Evolutionary conservation across 495 filamentous ascomycete genomes (phyloP).

Genomic region (Aspergillus steynii): DNA sequence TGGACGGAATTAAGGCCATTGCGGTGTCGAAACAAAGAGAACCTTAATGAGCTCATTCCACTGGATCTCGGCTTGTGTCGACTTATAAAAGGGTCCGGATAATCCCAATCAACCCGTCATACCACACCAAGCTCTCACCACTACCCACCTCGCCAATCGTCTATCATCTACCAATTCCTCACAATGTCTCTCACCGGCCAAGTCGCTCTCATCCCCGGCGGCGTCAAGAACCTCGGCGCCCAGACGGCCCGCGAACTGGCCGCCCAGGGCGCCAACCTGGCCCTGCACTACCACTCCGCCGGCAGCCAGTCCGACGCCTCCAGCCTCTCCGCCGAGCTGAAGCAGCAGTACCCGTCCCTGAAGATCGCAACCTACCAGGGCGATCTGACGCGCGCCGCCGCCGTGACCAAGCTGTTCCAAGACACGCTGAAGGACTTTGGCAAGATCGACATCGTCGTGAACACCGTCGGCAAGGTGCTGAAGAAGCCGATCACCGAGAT

Average conservation of each 20-base stretch:
- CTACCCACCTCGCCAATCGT: neutral
- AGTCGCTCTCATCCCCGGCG: constrained; percentile 49
- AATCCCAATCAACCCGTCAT: neutral
- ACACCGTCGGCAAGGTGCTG: constrained; percentile 50
- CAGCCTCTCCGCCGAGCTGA: constrained; percentile 28
- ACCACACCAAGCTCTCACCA: neutral
- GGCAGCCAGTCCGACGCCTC: constrained; percentile 26
- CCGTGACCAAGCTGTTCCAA: constrained; percentile 33
- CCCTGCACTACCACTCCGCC: constrained; percentile 36
- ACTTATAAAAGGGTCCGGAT: constrained; percentile 2
- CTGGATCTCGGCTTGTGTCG: neutral
- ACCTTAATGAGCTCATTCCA: neutral
- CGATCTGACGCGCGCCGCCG: constrained; percentile 30
- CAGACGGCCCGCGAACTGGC: constrained; percentile 30
- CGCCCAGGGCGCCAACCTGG: constrained; percentile 28
- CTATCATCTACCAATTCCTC: neutral
- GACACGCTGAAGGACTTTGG: constrained; percentile 32
- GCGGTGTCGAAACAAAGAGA: neutral
- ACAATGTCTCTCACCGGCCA: constrained; percentile 44
- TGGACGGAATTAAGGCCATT: neutral
- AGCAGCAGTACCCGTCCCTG: constrained; percentile 27
- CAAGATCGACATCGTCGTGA: constrained; percentile 54
- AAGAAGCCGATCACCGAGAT: constrained; percentile 52
- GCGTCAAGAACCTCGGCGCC: constrained; percentile 40
- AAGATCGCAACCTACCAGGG: constrained; percentile 34